A percentile compares a stretch with the other conserved stretches of the same genome.
phyloP scores from a whole-genome alignment of 2,329 filamentous ascomycete species.

The Curvularia eragrostidis region DNA sequence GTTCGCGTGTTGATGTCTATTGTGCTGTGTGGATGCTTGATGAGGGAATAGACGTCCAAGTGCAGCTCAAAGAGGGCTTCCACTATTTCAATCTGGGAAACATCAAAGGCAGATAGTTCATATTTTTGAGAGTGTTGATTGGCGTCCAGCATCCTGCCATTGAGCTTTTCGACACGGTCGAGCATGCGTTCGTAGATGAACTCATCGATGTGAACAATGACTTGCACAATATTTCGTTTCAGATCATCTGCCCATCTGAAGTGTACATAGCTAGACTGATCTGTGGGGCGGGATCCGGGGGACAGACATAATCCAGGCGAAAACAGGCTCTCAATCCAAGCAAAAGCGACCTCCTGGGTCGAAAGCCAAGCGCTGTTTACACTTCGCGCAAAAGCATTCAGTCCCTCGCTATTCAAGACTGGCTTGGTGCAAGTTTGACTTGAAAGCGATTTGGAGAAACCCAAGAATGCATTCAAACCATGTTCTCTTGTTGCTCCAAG shows the following conservation, averaged over 20 bases:
- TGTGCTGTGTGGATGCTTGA: slow-evolving; percentile 66
- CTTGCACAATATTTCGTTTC: slow-evolving; percentile 61
- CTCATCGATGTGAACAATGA: slow-evolving; percentile 63
- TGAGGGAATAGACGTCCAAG: slow-evolving; percentile 68
- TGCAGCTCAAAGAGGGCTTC: slow-evolving; percentile 71
- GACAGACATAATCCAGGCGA: slow-evolving; percentile 48
- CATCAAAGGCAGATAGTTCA: slow-evolving; percentile 39
- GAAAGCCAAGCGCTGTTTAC: slow-evolving; percentile 58
- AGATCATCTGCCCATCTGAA: slow-evolving; percentile 63
- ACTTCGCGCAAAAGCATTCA: slow-evolving; percentile 51
- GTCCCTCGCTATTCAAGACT: slow-evolving; percentile 49
- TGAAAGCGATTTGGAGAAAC: slow-evolving; percentile 58
- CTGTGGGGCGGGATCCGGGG: slow-evolving; percentile 6
- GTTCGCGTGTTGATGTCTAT: slow-evolving; percentile 59
- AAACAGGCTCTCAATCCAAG: slow-evolving; percentile 62
- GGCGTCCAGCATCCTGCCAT: slow-evolving; percentile 35
- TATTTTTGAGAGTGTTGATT: slow-evolving; percentile 23
- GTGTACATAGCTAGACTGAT: slow-evolving; percentile 59
- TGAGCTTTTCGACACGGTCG: slow-evolving; percentile 42
- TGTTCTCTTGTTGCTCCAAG: slow-evolving; percentile 58
- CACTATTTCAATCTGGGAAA: slow-evolving; percentile 58
- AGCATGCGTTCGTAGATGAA: slow-evolving; percentile 56
- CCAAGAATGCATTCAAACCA: slow-evolving; percentile 63
- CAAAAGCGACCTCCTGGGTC: slow-evolving; percentile 60
- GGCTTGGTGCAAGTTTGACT: slow-evolving; percentile 51